Evolutionary conservation across 768 basidiomycete species (phyloP).

Genomic region (Rhizopogon vesiculosus): DNA sequence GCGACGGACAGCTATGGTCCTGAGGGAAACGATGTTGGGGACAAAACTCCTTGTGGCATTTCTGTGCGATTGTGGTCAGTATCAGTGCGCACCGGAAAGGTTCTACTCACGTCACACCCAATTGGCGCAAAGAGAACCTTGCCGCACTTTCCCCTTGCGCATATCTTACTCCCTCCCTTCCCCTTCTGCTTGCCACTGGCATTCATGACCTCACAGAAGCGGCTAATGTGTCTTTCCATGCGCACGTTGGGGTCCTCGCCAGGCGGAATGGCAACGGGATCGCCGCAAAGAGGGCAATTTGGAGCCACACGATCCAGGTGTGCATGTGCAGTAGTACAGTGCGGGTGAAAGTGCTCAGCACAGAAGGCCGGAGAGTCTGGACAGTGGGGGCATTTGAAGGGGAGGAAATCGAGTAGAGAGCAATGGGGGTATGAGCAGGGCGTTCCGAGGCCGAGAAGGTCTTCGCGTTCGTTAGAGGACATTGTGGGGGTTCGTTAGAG

Average conservation of each 20-base stretch:
- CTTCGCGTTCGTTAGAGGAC: conserved; percentile 35
- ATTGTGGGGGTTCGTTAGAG: conserved; percentile 10
- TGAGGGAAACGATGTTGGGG: conserved; percentile 74
- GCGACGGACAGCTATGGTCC: conserved; percentile 55
- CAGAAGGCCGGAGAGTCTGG: conserved; percentile 50
- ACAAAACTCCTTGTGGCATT: conserved; percentile 71
- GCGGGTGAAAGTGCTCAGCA: conserved; percentile 70
- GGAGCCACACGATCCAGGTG: conserved; percentile 73
- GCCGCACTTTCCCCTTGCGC: conserved; percentile 58
- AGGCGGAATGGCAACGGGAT: conserved; percentile 67
- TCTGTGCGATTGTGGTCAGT: conserved; percentile 33
- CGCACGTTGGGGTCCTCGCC: conserved; percentile 78
- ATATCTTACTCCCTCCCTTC: conserved; percentile 47
- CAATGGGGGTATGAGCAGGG: conserved; percentile 69
- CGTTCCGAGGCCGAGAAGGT: conserved; percentile 62
- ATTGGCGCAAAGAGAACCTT: conserved; percentile 77
- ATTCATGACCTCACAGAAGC: conserved; percentile 64
- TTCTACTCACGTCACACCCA: conserved; percentile 57
- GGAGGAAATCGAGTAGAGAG: conserved; percentile 75
- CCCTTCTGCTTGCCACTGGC: conserved; percentile 38
- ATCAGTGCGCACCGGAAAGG: not conserved
- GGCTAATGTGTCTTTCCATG: conserved; percentile 72
- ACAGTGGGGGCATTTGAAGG: conserved; percentile 85
- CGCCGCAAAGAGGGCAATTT: conserved; percentile 73
- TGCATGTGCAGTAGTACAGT: conserved; percentile 58